These are phyloP conservation scores for Epichloe sp. DNA, from an alignment of 2,329 filamentous ascomycete species.

Conservation along the genomic window DNA sequence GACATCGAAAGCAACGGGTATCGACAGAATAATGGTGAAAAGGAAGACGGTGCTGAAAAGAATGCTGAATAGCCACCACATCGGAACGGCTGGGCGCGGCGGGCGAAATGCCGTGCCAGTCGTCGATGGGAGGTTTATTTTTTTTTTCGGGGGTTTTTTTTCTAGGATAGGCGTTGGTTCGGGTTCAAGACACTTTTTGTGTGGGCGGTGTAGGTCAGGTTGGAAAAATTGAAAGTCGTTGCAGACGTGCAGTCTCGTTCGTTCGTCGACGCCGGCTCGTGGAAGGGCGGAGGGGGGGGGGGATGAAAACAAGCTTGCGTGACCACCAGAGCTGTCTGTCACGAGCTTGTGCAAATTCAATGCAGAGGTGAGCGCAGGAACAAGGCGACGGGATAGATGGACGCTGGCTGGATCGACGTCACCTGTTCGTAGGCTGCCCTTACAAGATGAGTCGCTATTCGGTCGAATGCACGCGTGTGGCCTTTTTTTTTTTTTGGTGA, in stretches of 20 bases:
- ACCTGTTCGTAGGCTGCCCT: conserved; percentile 2
- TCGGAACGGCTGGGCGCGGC: conserved; percentile 31
- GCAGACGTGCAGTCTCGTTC: neutral
- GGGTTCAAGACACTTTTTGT: neutral
- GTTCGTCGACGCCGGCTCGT: neutral
- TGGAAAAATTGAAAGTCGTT: neutral
- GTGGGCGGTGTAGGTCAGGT: neutral
- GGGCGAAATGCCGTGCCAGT: conserved; percentile 9
- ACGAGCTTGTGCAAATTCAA: neutral
- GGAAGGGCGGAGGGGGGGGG: too few relatives aligned
- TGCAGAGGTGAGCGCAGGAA: neutral
- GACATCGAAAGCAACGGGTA: conserved; percentile 95
- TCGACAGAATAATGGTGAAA: conserved; percentile 83
- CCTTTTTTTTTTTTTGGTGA: conserved; percentile 1
- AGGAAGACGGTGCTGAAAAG: conserved; percentile 76
- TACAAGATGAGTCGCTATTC: neutral
- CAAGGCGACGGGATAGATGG: neutral
- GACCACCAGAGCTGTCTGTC: neutral
- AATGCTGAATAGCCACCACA: conserved; percentile 73
- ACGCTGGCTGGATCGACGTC: conserved; percentile 3
- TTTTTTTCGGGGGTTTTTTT: neutral
- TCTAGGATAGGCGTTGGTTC: neutral
- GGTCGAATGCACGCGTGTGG: conserved; percentile 4
- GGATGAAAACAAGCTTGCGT: neutral
- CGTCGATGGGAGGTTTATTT: conserved; percentile 1